A percentile compares a stretch with the other conserved stretches of the same genome.
phyloP scores from a whole-genome alignment of 768 basidiomycete species.

The Suillus decipiens region DNA sequence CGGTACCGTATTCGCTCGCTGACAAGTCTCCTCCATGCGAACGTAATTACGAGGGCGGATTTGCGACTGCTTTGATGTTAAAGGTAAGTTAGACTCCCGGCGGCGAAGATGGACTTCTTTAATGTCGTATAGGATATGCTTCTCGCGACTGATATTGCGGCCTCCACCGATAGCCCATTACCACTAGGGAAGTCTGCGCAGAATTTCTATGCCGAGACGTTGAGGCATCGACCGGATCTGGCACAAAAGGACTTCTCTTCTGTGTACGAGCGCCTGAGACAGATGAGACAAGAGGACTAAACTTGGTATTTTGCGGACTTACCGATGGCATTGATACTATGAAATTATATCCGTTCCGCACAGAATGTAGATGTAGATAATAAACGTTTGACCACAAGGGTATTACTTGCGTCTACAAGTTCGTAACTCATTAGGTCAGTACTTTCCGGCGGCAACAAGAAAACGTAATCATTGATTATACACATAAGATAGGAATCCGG shows the following conservation, averaged over 20 bases:
- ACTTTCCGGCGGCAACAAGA: constrained; percentile 1
- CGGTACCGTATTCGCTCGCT: constrained; percentile 72
- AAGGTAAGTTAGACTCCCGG: constrained; percentile 51
- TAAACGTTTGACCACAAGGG: background rate
- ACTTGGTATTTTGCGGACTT: constrained; percentile 6
- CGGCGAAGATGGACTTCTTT: constrained; percentile 12
- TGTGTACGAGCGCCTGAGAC: constrained; percentile 66
- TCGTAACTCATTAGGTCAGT: background rate
- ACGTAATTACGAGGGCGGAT: constrained; percentile 82
- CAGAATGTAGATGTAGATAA: background rate
- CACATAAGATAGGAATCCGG: background rate
- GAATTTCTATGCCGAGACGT: constrained; percentile 58
- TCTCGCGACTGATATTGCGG: constrained; percentile 68
- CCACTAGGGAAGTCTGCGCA: constrained; percentile 70
- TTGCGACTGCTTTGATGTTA: constrained; percentile 80
- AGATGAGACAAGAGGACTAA: constrained; percentile 7
- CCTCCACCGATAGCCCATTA: constrained; percentile 47
- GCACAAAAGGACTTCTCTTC: constrained; percentile 78
- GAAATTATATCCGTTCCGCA: background rate
- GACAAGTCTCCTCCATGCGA: constrained; percentile 81
- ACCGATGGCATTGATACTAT: background rate
- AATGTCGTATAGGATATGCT: constrained; percentile 69
- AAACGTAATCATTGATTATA: background rate
- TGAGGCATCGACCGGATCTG: constrained; percentile 57
- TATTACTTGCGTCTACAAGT: background rate